Evolutionary conservation across 2,329 filamentous ascomycete species (phyloP), one percentile per base, ranked within the genome.

Genomic region (Sporothrix protearum): DNA sequence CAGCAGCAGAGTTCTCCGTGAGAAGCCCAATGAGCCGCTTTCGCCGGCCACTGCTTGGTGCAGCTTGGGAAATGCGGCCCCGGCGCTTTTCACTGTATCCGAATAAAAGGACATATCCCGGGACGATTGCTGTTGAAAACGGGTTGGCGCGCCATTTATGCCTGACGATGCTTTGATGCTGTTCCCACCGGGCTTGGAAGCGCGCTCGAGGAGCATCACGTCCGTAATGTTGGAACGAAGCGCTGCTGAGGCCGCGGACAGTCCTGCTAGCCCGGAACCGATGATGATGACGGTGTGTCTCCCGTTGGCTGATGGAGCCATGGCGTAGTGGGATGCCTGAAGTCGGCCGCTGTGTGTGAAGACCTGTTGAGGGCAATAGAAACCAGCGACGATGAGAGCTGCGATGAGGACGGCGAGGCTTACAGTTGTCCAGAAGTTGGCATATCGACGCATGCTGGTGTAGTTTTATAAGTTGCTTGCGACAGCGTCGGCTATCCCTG

Each of bases 131-230:
- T 22, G 57, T 76, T 91, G 89, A 73, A 86, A 89, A 81, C 94
- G 88, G 74, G 96, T 98, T 77, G 98, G 89, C 79, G 96, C 96
- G 81, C 95, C 96, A 87, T 98, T 99, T 87, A 99, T 99, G 80
- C 96, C 96, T 69, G 96, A 98, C 64, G 96, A 99, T 78, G 96
- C 96, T 85, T 99, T 98, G 78, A 95, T 98, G 75, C 94, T 97
- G 89, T 98, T 98, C 81, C 96, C 96, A 81, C 95, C 95, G 3
- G 81, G 81, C 0, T 88, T 90, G 0, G 83, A 83, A 0, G 84
- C 83, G 25, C 87, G 85, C 72, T 91, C 89, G 14, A 91, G 82
- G 67, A 91, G 81, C 42, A 82, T 81, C 0, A 91, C 88, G 0
- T 82, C 78, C 4, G 72, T 39, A 1, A 86, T 81, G 51, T 84